Evolutionary conservation across 2,329 filamentous ascomycete species (phyloP).

Genomic region (Huntiella abstrusa): DNA sequence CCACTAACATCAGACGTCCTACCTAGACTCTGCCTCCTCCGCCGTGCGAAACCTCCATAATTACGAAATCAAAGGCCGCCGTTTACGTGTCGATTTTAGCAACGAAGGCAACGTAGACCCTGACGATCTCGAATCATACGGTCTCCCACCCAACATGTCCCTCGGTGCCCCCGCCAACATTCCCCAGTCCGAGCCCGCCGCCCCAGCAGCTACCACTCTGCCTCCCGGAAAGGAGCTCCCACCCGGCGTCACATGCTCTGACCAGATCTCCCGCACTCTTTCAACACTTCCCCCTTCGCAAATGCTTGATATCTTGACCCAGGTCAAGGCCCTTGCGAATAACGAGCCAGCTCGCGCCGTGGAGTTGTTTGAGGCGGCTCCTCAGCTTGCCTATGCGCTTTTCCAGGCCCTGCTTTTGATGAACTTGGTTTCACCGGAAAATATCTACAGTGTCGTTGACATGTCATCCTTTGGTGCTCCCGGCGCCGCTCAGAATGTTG

Average conservation of each 20-base stretch:
- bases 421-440: conserved; percentile 72
- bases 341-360: conserved; percentile 67
- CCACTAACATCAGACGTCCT: not conserved
- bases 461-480: conserved; percentile 20
- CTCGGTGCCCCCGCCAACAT: not conserved
- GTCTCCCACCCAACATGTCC: not conserved
- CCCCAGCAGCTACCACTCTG: conserved; percentile 32
- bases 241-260: conserved; percentile 63
- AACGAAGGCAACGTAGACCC: conserved; percentile 68
- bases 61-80: conserved; percentile 84
- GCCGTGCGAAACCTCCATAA: conserved; percentile 93
- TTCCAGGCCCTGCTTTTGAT: conserved; percentile 89
- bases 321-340: conserved; percentile 83
- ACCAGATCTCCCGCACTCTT: conserved; percentile 83
- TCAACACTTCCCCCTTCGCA: conserved; percentile 71
- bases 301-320: conserved; percentile 77
- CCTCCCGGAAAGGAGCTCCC: conserved; percentile 73
- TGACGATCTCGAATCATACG: conserved; percentile 25
- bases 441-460: conserved; percentile 67
- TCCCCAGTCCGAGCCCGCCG: conserved; percentile 7
- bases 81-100: conserved; percentile 86
- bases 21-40: conserved; percentile 58
- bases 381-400: conserved; percentile 83
- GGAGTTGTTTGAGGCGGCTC: conserved; percentile 71
- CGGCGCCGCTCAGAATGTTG: conserved; percentile 19